Evolutionary conservation across 768 basidiomycete genomes (phyloP).

Genomic region (Solioccasus polychromus): DNA sequence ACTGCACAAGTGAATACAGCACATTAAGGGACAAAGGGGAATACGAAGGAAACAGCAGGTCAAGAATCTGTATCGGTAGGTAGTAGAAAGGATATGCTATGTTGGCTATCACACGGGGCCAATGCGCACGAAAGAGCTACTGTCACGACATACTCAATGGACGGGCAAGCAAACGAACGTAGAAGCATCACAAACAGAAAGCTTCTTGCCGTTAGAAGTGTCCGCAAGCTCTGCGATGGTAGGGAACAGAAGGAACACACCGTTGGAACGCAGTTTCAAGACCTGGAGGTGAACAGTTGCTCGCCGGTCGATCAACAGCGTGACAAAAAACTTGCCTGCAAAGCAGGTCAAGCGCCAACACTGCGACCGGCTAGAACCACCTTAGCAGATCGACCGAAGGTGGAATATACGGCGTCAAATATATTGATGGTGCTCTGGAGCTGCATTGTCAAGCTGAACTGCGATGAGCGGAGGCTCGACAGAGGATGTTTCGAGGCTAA

Average conservation of each 20-base stretch:
- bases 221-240: conserved; percentile 59
- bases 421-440: conserved; percentile 54
- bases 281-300: conserved; percentile 36
- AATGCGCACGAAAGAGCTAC: conserved; percentile 47
- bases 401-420: conserved; percentile 40
- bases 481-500: conserved; percentile 18
- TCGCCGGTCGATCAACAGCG: neutral
- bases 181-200: conserved; percentile 47
- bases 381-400: conserved; percentile 33
- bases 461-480: conserved; percentile 14
- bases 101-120: conserved; percentile 42
- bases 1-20: conserved; percentile 48
- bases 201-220: conserved; percentile 59
- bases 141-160: conserved; percentile 17
- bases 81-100: conserved; percentile 40
- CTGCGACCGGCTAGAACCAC: conserved; percentile 63
- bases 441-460: conserved; percentile 45
- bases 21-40: conserved; percentile 45
- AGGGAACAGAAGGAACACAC: conserved; percentile 66
- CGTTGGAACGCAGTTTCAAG: conserved; percentile 42
- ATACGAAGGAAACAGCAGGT: conserved; percentile 47
- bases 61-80: conserved; percentile 44
- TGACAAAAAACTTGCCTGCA: conserved; percentile 45
- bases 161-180: neutral
- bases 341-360: conserved; percentile 67